Conservation (phyloP, 306 rosid genomes). For the Arachis stenosperma region DNA sequence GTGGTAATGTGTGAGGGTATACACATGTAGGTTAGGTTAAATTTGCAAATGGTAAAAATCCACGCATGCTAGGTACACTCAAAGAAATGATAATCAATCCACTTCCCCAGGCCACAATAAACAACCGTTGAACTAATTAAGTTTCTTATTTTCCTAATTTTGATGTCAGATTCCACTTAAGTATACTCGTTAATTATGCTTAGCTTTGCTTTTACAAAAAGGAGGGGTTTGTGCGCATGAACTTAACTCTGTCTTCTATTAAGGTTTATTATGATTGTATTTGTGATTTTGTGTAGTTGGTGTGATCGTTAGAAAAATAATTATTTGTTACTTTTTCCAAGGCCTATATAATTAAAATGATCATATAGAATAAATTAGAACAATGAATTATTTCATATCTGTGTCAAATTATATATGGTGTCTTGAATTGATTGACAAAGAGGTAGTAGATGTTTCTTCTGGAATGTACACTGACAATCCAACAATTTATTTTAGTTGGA, state of each 20-base stretch:
- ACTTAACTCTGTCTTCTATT: neutral
- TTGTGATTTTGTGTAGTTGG: constrained; percentile 8
- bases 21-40: too few species aligned
- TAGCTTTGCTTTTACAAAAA: neutral
- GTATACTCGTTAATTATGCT: constrained; percentile 3
- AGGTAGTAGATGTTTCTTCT: too few species aligned
- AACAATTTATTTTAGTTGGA: too few species aligned
- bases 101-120: too few species aligned
- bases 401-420: too few species aligned
- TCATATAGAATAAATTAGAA: neutral
- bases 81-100: too few species aligned
- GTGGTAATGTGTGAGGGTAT: too few species aligned
- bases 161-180: neutral
- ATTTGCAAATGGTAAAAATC: too few species aligned
- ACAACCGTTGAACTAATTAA: too few species aligned
- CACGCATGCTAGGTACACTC: too few species aligned
- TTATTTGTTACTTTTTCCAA: neutral
- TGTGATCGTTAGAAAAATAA: constrained; percentile 24
- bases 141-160: neutral
- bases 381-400: neutral
- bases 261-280: neutral
- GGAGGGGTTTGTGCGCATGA: neutral
- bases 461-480: too few species aligned
- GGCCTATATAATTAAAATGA: neutral
- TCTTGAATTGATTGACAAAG: too few species aligned